Conservation (phyloP, 768 basidiomycete species). For the Lactarius tabidus region DNA sequence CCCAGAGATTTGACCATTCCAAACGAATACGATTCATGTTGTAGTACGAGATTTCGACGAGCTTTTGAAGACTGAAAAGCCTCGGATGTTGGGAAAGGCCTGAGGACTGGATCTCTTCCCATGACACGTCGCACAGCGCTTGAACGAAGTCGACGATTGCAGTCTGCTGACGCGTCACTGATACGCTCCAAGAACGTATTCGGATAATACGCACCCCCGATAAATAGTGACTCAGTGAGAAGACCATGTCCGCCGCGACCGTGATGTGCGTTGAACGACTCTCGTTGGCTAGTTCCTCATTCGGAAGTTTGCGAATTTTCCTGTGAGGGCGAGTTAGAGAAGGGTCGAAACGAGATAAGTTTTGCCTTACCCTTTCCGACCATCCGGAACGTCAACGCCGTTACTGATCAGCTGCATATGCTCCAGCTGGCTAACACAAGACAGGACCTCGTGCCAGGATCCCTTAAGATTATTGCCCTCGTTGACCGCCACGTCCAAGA, state of each 20-base stretch:
- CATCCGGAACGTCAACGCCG: conserved; percentile 82
- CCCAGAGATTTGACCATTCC: conserved; percentile 98
- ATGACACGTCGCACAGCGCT: conserved; percentile 93
- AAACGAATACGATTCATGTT: conserved; percentile 98
- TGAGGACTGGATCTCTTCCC: conserved; percentile 99
- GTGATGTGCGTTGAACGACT: conserved; percentile 97
- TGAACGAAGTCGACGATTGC: conserved; percentile 98
- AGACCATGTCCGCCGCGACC: conserved; percentile 98
- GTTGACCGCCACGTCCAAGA: conserved; percentile 92
- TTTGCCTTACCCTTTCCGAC: conserved; percentile 69
- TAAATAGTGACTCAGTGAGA: conserved; percentile 90
- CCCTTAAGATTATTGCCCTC: conserved; percentile 96
- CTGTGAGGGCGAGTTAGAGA: conserved; percentile 28
- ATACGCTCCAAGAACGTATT: not conserved
- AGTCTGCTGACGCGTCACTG: conserved; percentile 46
- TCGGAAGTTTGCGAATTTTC: conserved; percentile 57
- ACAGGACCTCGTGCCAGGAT: conserved; percentile 94
- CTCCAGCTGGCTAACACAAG: conserved; percentile 97
- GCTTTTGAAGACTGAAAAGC: conserved; percentile 93
- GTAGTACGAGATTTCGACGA: conserved; percentile 99
- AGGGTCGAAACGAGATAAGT: not conserved
- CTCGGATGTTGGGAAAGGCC: conserved; percentile 91
- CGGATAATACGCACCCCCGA: conserved; percentile 69
- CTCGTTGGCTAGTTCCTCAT: conserved; percentile 94
- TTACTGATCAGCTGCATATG: conserved; percentile 97